Conservation (phyloP, 768 basidiomycete genomes). For the Leccinum uliginosum region DNA sequence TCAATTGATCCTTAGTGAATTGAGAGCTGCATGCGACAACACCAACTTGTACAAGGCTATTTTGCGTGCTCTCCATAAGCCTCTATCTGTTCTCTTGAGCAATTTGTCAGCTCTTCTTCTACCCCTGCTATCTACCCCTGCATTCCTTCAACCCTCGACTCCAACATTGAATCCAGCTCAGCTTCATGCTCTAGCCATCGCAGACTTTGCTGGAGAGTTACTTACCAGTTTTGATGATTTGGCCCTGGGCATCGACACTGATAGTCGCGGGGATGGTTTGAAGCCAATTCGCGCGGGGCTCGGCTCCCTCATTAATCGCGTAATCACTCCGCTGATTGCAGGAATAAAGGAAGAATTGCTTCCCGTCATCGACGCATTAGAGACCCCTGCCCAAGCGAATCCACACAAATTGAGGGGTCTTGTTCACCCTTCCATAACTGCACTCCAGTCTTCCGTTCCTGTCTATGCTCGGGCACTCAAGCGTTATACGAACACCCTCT, state of each 20-base stretch:
- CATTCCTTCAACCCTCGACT: slow-evolving; percentile 50
- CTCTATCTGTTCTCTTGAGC: slow-evolving; percentile 67
- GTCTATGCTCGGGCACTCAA: slow-evolving; percentile 54
- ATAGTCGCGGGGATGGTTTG: slow-evolving; percentile 63
- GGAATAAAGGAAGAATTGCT: slow-evolving; percentile 59
- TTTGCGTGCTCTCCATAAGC: slow-evolving; percentile 68
- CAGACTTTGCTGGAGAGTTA: slow-evolving; percentile 69
- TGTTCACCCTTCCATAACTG: slow-evolving; percentile 55
- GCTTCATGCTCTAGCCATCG: slow-evolving; percentile 63
- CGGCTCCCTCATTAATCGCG: slow-evolving; percentile 60
- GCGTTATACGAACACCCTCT: slow-evolving; percentile 49
- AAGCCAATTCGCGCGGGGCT: slow-evolving; percentile 68
- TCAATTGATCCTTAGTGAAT: slow-evolving; percentile 46
- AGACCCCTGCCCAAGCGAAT: slow-evolving; percentile 36
- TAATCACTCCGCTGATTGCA: slow-evolving; percentile 59
- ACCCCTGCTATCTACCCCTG: slow-evolving; percentile 60
- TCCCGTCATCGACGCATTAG: slow-evolving; percentile 60
- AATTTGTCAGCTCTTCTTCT: slow-evolving; percentile 66
- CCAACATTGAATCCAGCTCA: slow-evolving; percentile 63
- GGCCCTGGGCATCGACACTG: slow-evolving; percentile 56
- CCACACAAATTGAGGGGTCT: slow-evolving; percentile 15
- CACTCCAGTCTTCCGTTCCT: slow-evolving; percentile 57
- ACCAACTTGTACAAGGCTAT: slow-evolving; percentile 65
- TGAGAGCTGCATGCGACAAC: slow-evolving; percentile 60
- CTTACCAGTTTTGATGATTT: slow-evolving; percentile 67